Base-by-base conservation (phyloP, 2,329 filamentous ascomycete genomes). In the Alternaria panax region DNA sequence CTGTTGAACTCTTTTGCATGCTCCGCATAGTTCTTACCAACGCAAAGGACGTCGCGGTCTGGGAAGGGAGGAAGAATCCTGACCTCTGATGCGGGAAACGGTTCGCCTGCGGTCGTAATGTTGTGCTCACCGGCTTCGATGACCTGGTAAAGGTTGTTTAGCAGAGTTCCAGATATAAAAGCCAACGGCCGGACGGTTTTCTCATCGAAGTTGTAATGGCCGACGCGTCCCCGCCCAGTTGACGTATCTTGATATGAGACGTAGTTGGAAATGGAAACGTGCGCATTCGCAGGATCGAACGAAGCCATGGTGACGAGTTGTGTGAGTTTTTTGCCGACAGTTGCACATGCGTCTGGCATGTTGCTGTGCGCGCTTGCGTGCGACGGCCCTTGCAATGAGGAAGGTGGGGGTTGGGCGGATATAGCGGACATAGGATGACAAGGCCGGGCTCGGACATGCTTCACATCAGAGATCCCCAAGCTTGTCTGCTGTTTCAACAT, bases 1-100 rank as follows among this genome's bases (percentile, higher is more conserved):
- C 73, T 78, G 65, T 87, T 85, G 74, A 87, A 87, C 60, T 87
- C 85, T 53, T 81, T 83, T 1, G 85, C 85, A 66, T 87, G 85
- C 40, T 85, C 84, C 30, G 77, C 75, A 64, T 87, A 87, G 64
- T 87, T 87, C 68, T 87, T 86, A 27, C 85, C 84, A 2, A 87
- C 83, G 28, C 46, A 83, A 2, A 87, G 78, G n/a, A 87, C 74
- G 68, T 87, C 84, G 25, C 84, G 78, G 7, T 79, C 80, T 20
- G 72, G 75, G 41, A 86, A 78, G 0, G 83, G 81, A 3, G 84
- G 75, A 0, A 85, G 76, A 1, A 85, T 67, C n/a, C 20, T 20
- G 36, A n/a, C 7, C n/a, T 7, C 18, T 38, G 36, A 18, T 4
- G n/a, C 36, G n/a, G 78, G 60, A 18, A 82, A 45, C 1, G 73